A percentile compares a stretch with the other conserved stretches of the same genome.
These are phyloP conservation scores for Nannochloropsis oceanica DNA, from an alignment of 108 stramenopile species.

Conservation along the genomic window DNA sequence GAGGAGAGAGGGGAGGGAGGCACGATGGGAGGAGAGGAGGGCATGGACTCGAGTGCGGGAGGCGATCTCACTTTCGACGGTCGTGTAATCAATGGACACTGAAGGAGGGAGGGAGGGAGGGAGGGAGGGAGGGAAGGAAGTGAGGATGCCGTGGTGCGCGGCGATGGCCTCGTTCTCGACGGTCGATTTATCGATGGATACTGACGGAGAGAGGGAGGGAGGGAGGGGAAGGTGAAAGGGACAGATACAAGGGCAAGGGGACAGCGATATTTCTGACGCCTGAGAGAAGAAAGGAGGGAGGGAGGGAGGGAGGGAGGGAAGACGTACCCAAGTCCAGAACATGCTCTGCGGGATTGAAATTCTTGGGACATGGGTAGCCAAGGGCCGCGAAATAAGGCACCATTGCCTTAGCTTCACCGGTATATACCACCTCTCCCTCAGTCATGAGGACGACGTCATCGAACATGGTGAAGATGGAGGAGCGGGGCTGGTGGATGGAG, in stretches of 20 bases:
- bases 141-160: background rate
- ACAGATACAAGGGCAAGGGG: background rate
- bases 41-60: background rate
- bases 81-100: slow-evolving; percentile 25
- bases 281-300: background rate
- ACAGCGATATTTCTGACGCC: no score
- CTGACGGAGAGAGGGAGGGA: background rate
- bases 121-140: background rate
- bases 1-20: background rate
- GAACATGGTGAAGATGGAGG: slow-evolving; percentile 33
- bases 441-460: slow-evolving; percentile 36
- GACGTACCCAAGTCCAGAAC: slow-evolving; percentile 11
- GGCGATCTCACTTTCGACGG: background rate
- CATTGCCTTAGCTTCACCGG: slow-evolving; percentile 12
- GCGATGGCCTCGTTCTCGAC: background rate
- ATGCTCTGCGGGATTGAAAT: slow-evolving; percentile 25
- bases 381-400: slow-evolving; percentile 1
- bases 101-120: background rate
- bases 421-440: slow-evolving; percentile 32
- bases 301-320: background rate
- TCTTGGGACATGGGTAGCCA: slow-evolving; percentile 5
- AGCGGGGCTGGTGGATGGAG: slow-evolving; percentile 32
- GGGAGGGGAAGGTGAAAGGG: background rate
- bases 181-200: slow-evolving; percentile 19
- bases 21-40: background rate